phyloP scores from a whole-genome alignment of 805 yeast species.

The Myxozyma monticola region DNA sequence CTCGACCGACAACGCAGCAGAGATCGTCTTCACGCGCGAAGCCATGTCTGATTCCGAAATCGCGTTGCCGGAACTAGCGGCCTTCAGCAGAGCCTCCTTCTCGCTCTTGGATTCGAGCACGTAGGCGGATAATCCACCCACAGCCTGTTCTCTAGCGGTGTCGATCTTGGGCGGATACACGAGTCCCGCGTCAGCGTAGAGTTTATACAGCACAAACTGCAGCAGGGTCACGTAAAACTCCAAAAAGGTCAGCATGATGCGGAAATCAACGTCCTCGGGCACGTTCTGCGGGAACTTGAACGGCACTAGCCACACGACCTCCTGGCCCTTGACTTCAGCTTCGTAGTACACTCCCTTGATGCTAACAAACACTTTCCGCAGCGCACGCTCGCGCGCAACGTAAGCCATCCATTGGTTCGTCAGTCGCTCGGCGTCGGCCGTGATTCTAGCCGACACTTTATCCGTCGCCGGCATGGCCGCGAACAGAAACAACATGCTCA shows the following conservation, averaged over 20 bases:
- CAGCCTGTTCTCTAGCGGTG: slow-evolving; percentile 67
- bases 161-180: slow-evolving; percentile 90
- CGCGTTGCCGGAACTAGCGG: slow-evolving; percentile 24
- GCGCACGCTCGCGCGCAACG: slow-evolving; percentile 76
- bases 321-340: slow-evolving; percentile 87
- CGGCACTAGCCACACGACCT: slow-evolving; percentile 93
- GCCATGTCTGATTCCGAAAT: slow-evolving; percentile 21
- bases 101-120: slow-evolving; percentile 54
- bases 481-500: slow-evolving; percentile 90
- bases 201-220: slow-evolving; percentile 81
- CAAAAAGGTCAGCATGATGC: slow-evolving; percentile 93
- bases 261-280: slow-evolving; percentile 91
- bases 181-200: slow-evolving; percentile 81
- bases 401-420: slow-evolving; percentile 96
- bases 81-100: slow-evolving; percentile 31
- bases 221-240: slow-evolving; percentile 92
- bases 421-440: slow-evolving; percentile 81
- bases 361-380: slow-evolving; percentile 89
- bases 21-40: slow-evolving; percentile 20
- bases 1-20: slow-evolving; percentile 3
- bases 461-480: slow-evolving; percentile 94
- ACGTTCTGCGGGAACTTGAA: slow-evolving; percentile 95
- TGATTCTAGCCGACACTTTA: slow-evolving; percentile 72
- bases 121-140: slow-evolving; percentile 86
- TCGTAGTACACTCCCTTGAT: slow-evolving; percentile 97